Evolutionary conservation across 305 asterid species (phyloP).

Genomic region (Fraxinus velutina): DNA sequence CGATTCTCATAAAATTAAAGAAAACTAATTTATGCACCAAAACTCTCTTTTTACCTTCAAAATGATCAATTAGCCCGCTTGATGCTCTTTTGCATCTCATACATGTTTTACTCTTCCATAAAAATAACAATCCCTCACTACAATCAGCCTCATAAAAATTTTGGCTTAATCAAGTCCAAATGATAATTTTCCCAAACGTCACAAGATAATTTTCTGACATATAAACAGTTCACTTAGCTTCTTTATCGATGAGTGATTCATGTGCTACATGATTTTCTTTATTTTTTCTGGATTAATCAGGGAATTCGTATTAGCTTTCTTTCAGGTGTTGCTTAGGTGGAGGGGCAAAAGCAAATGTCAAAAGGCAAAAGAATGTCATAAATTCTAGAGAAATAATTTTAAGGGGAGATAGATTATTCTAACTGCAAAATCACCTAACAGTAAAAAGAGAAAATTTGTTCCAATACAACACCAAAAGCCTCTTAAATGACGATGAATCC

Average conservation of each 20-base stretch:
- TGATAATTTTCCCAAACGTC: neutral
- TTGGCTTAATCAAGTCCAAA: neutral
- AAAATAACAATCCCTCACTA: neutral
- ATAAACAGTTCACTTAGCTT: neutral
- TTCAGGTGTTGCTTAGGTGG: neutral
- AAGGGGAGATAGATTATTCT: neutral
- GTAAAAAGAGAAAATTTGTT: neutral
- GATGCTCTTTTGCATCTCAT: conserved; percentile 2
- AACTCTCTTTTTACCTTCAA: neutral
- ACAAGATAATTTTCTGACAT: neutral
- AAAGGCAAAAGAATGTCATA: neutral
- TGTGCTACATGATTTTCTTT: neutral
- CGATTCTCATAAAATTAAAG: neutral
- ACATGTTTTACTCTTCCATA: neutral
- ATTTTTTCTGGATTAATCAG: neutral
- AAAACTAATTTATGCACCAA: conserved; percentile 14
- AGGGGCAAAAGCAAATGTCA: neutral
- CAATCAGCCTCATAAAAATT: neutral
- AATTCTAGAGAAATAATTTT: neutral
- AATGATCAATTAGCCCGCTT: conserved; percentile 6
- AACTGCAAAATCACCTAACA: neutral
- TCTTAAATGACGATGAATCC: neutral
- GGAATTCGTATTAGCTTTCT: neutral
- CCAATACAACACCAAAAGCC: neutral
- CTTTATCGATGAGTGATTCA: neutral